Evolutionary conservation across 306 rosid species (phyloP).

Genomic region (Mimosa bimucronata): DNA sequence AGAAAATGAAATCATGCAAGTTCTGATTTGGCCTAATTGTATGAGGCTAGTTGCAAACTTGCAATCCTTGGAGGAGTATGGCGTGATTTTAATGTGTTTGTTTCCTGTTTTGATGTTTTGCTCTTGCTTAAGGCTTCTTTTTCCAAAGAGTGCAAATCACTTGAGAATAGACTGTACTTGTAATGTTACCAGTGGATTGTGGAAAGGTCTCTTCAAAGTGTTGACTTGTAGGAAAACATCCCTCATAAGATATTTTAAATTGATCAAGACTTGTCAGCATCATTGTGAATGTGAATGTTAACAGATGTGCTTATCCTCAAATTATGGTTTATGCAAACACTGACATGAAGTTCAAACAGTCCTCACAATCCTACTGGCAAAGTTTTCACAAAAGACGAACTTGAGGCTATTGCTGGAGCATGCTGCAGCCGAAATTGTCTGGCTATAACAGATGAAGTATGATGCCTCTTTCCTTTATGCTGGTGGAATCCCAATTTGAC

Average conservation of each 20-base stretch:
- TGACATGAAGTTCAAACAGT: slow-evolving; percentile 54
- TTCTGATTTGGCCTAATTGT: slow-evolving; percentile 6
- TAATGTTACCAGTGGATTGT: not conserved
- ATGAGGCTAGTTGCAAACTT: not conserved
- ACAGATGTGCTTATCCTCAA: slow-evolving; percentile 33
- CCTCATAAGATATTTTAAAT: not conserved
- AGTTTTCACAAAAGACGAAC: slow-evolving; percentile 82
- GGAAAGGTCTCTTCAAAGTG: not conserved
- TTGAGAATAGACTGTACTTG: slow-evolving; percentile 2
- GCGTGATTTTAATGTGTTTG: slow-evolving; percentile 1
- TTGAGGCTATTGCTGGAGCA: slow-evolving; percentile 72
- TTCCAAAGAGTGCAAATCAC: not conserved
- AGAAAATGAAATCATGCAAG: not conserved
- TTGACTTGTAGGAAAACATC: not conserved
- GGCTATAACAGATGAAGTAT: slow-evolving; percentile 93
- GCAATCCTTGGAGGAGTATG: slow-evolving; percentile 25
- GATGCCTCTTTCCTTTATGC: slow-evolving; percentile 33
- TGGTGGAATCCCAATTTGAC: slow-evolving; percentile 29
- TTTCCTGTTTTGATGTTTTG: not conserved
- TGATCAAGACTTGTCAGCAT: not conserved
- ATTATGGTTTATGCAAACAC: slow-evolving; percentile 37
- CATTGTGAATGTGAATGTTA: slow-evolving; percentile 16
- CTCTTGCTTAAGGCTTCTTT: not conserved
- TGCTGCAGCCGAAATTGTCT: slow-evolving; percentile 61
- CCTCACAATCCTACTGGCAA: slow-evolving; percentile 98